Conservation (phyloP, 1,284 basidiomycete genomes). For the Albatrellus sp. region DNA sequence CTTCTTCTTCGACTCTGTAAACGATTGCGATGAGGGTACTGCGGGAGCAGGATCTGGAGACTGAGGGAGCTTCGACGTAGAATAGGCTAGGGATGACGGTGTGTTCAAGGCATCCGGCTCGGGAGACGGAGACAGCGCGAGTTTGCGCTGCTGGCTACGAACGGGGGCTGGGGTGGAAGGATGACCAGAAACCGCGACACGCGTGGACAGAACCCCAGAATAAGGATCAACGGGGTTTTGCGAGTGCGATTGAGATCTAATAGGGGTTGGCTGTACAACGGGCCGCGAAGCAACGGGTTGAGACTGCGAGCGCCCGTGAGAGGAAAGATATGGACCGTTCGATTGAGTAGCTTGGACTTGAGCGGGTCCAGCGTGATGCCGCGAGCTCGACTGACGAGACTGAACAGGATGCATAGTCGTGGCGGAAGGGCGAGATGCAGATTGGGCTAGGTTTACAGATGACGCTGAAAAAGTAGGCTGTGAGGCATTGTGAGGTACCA, state of each 20-base stretch:
- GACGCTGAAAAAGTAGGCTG: background rate
- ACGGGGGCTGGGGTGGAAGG: conserved; percentile 4
- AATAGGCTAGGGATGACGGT: conserved; percentile 11
- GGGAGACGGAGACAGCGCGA: conserved; percentile 9
- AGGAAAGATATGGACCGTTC: background rate
- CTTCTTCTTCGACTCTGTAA: conserved; percentile 20
- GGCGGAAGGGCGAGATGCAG: background rate
- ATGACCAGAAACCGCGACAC: conserved; percentile 6
- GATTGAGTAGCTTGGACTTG: conserved; percentile 2
- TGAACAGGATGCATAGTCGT: background rate
- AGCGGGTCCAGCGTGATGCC: conserved; percentile 8
- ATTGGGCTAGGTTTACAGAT: background rate
- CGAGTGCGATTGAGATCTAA: background rate
- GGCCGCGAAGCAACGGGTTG: conserved; percentile 4
- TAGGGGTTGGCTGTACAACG: background rate
- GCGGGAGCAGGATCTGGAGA: conserved; percentile 5
- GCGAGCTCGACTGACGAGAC: conserved; percentile 8
- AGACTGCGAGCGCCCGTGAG: conserved; percentile 7
- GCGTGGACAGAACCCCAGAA: background rate
- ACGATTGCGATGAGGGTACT: conserved; percentile 17
- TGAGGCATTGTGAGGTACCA: background rate
- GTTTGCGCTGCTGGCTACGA: conserved; percentile 4
- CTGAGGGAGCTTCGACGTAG: conserved; percentile 8
- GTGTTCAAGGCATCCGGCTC: conserved; percentile 11
- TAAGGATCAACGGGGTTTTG: conserved; percentile 1